Evolutionary conservation across 768 basidiomycete species (phyloP).

Genomic region (Naganishia kalamii): DNA sequence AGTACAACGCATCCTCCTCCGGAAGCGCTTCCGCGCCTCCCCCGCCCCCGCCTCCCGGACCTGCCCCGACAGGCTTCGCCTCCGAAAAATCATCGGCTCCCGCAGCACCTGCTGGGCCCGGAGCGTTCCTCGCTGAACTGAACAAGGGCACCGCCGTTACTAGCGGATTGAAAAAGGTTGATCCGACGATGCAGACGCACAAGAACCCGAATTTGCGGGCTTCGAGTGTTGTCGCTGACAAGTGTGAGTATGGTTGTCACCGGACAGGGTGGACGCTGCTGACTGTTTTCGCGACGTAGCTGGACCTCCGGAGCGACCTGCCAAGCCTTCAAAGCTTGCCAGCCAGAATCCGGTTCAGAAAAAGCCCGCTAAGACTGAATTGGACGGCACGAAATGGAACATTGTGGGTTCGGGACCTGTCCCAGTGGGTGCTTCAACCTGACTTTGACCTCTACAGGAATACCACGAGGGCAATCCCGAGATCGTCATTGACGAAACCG

Average conservation of each 20-base stretch:
- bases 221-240: conserved; percentile 52
- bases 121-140: conserved; percentile 78
- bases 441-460: conserved; percentile 56
- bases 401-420: conserved; percentile 57
- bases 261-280: neutral
- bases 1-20: conserved; percentile 1
- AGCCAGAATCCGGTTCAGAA: conserved; percentile 63
- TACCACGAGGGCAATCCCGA: conserved; percentile 69
- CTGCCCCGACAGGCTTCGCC: conserved; percentile 49
- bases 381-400: conserved; percentile 90
- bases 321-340: conserved; percentile 76
- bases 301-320: conserved; percentile 47
- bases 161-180: conserved; percentile 83
- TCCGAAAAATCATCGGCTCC: conserved; percentile 38
- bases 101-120: conserved; percentile 52
- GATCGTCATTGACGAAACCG: conserved; percentile 67
- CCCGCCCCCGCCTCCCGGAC: conserved; percentile 46
- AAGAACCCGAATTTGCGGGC: conserved; percentile 85
- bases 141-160: conserved; percentile 87
- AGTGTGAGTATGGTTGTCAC: conserved; percentile 21
- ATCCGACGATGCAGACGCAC: conserved; percentile 95
- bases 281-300: conserved; percentile 47
- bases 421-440: neutral
- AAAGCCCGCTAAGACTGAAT: conserved; percentile 79
- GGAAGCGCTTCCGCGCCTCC: conserved; percentile 32